Conservation (phyloP, 2,329 filamentous ascomycete species). For the Chlorencoelia australis region DNA sequence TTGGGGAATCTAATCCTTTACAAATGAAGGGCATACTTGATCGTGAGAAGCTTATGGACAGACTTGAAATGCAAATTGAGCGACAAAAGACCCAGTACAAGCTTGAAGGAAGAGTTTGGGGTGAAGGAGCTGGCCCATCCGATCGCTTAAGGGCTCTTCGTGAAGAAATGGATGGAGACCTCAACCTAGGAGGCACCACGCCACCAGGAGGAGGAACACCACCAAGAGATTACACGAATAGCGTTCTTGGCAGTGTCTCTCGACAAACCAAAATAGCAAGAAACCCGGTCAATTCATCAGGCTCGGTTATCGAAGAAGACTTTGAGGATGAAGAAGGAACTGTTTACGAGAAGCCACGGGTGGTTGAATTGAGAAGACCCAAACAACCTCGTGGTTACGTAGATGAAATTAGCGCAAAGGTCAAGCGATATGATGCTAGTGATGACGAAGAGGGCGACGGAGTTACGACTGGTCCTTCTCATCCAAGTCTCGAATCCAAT, state of each 20-base stretch:
- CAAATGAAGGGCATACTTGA: conserved; percentile 90
- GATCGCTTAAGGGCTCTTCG: conserved; percentile 85
- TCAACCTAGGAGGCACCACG: conserved; percentile 24
- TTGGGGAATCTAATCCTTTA: conserved; percentile 55
- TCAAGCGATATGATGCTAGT: conserved; percentile 57
- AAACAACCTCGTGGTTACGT: conserved; percentile 47
- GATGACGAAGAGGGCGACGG: conserved; percentile 44
- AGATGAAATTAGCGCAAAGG: conserved; percentile 64
- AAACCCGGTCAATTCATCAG: conserved; percentile 38
- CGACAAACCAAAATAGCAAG: conserved; percentile 47
- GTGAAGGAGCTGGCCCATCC: conserved; percentile 71
- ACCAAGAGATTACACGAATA: conserved; percentile 56
- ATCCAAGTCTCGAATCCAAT: conserved; percentile 63
- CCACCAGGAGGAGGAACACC: conserved; percentile 31
- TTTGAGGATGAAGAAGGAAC: conserved; percentile 39
- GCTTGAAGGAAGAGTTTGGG: conserved; percentile 87
- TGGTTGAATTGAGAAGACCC: conserved; percentile 71
- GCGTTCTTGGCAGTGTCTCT: conserved; percentile 63
- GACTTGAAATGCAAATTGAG: conserved; percentile 90
- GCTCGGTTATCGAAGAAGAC: conserved; percentile 21
- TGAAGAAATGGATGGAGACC: conserved; percentile 76
- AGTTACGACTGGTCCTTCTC: conserved; percentile 63
- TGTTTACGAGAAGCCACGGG: conserved; percentile 58
- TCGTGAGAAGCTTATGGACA: conserved; percentile 83
- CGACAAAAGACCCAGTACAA: conserved; percentile 97